Base-by-base conservation (phyloP, 768 basidiomycete genomes). In the Rhodotorula sphaerocarpa region DNA sequence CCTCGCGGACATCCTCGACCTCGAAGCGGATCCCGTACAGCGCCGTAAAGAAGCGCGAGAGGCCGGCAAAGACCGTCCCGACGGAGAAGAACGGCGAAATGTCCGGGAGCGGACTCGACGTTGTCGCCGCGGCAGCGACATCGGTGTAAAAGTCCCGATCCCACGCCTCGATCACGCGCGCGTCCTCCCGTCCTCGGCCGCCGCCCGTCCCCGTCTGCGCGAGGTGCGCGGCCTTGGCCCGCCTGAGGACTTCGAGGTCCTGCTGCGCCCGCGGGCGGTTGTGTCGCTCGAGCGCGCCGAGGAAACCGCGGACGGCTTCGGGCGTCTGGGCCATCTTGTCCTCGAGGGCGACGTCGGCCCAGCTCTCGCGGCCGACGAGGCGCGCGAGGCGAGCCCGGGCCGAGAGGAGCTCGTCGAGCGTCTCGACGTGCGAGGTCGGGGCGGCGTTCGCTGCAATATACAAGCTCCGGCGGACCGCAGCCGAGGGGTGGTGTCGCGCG, bases 291-390 rank as follows among this genome's bases (percentile, higher is more conserved):
- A 92, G 78, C 27, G 89, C 84, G 59, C 84, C 80, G 61, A 99
- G 79, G 75, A 99, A 99, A 50, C 85, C 83, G 63, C 78, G 79
- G 28, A 96, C 93, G 74, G 96, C 90, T 67, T 85, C 90, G 87
- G 93, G 92, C 36, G 84, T 86, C 75, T 87, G 90, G 2, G 92
- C 93, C 95, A 99, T 99, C 78, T 95, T 99, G 75, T 96, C 92
- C 34, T 82, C 82, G 25, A 97, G 79, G 0, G 84, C 82, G 81
- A 95, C 87, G 63, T 88, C 84, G 0, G 85, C 90, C 77, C 83
- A 97, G 68, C 86, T 93, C 43, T 84, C 79, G 70, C 84, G 83
- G 15, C 93, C 93, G 42, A 95, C 85, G 21, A 97, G 77, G 27
- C 78, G 81, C 3, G 95, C 90, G 10, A 96, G 79, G 70, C 91